Evolutionary conservation across 176 grass and related monocot species (phyloP), one percentile per base, ranked within the genome.

Genomic region (Avena sativa): DNA sequence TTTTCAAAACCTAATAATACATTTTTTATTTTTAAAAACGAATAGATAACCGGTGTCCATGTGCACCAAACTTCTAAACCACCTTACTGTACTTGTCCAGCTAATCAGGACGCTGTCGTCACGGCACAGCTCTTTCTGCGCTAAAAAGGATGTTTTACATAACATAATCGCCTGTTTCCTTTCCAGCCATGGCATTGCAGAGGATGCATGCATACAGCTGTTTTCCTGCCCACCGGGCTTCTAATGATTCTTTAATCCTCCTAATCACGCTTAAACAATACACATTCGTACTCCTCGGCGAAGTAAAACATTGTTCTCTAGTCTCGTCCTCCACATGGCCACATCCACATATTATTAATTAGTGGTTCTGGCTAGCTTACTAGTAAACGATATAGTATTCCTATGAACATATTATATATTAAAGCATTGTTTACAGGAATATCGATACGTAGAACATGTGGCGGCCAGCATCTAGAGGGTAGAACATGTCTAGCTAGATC

Each of bases 181-280:
- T 84, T 90, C 66, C 85, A 91, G 80, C 75, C 12, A 9, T 71
- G 66, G 15, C 51, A 56, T 52, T 5, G 75, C 26, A 12, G 15
- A 4, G 21, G 53, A 60, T 59, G 14, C 52, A 67, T 76, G 38
- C 23, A 53, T 79, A 52, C 16, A 57, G 38, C 69, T 74, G 87
- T 65, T 84, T 26, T 51, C 44, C 62, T 76, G 79, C 72, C 34
- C 32, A 17, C 48, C 15, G 49, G 47, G 25, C 51, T 81, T 67
- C 23, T 78, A 56, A 85, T 51, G 21, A 73, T 62, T 65, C 11
- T 26, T 74, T 83, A 62, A 36, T 32, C 44, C 71, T 7, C 40
- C 40, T 43, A 26, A 2, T 50, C 34, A 10, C 8, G 64, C 55
- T 72, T 87, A 72, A 83, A 65, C 12, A 73, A 79, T 72, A 17